phyloP scores from a whole-genome alignment of 345 rosid species.

The Mangifera indica region DNA sequence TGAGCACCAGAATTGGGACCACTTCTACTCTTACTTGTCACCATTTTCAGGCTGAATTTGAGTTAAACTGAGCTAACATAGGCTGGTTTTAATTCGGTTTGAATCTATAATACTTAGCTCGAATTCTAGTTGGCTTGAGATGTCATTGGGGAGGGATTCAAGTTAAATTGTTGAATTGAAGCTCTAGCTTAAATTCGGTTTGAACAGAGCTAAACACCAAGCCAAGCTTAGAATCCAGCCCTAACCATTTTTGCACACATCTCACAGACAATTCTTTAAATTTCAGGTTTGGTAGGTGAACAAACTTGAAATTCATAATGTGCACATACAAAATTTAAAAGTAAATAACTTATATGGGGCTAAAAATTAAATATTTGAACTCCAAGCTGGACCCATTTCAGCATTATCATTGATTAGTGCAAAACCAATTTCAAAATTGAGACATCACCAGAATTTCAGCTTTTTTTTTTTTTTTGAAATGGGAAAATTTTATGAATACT shows the following conservation, averaged over 20 bases:
- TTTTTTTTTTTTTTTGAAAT: background rate
- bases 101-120: no score
- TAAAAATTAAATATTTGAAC: constrained; percentile 1
- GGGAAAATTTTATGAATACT: background rate
- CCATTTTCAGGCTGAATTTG: no score
- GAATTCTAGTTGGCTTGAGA: no score
- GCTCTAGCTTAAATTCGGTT: no score
- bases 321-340: background rate
- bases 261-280: background rate
- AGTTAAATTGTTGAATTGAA: no score
- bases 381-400: constrained; percentile 27
- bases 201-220: no score
- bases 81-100: no score
- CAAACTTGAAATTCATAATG: background rate
- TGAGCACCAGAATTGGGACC: constrained; percentile 6
- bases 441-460: constrained; percentile 21
- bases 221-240: no score
- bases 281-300: constrained; percentile 11
- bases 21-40: constrained; percentile 3
- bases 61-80: no score
- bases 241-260: background rate
- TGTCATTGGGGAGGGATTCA: no score
- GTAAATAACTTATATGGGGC: background rate
- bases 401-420: constrained; percentile 1
- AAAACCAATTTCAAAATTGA: background rate